Conservation (phyloP, 257 asterid species). For the Echites panduratus region DNA sequence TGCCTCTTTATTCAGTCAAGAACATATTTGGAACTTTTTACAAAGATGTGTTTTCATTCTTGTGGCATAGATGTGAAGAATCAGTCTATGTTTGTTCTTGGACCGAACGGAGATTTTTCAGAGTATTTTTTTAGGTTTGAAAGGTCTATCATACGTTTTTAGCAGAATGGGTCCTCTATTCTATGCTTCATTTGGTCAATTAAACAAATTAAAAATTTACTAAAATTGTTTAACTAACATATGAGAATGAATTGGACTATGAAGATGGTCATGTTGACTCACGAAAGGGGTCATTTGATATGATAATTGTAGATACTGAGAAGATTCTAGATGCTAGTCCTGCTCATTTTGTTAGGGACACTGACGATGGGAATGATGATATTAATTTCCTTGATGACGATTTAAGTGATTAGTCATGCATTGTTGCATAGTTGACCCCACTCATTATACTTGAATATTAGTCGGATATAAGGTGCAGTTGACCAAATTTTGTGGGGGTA, state of each 20-base stretch:
- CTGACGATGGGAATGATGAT: slow-evolving; percentile 38
- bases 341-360: slow-evolving; percentile 38
- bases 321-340: slow-evolving; percentile 49
- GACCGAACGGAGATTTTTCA: too few species aligned
- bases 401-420: slow-evolving; percentile 37
- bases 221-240: too few species aligned
- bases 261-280: slow-evolving; percentile 49
- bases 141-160: too few species aligned
- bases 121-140: too few species aligned
- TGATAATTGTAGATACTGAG: slow-evolving; percentile 36
- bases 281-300: slow-evolving; percentile 49
- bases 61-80: too few species aligned
- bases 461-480: not conserved
- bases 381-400: slow-evolving; percentile 64
- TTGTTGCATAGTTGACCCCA: not conserved
- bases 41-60: too few species aligned
- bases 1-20: too few species aligned
- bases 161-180: too few species aligned
- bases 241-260: slow-evolving; percentile 53
- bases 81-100: too few species aligned
- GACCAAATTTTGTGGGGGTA: slow-evolving; percentile 5
- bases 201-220: too few species aligned
- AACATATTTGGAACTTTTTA: too few species aligned
- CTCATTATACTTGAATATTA: not conserved
- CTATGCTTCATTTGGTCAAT: too few species aligned